phyloP scores from a whole-genome alignment of 345 rosid genomes.

The Arabidopsis arenosa region DNA sequence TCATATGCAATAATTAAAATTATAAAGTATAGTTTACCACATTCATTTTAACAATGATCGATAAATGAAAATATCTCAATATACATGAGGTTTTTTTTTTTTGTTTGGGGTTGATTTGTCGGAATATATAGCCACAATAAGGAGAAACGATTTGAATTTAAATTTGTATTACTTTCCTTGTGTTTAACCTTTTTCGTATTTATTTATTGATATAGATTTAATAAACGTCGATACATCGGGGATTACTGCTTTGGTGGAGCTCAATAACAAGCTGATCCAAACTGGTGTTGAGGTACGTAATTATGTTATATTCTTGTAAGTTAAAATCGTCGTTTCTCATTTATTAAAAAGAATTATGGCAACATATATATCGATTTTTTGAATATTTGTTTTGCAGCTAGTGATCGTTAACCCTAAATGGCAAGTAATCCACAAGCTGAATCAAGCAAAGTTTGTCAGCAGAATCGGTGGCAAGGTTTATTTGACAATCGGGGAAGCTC shows the following conservation, averaged over 20 bases:
- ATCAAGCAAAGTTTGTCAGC: slow-evolving; percentile 55
- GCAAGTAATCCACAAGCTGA: slow-evolving; percentile 87
- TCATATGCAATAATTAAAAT: background rate
- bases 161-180: background rate
- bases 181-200: background rate
- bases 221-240: slow-evolving; percentile 82
- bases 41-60: background rate
- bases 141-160: background rate
- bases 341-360: background rate
- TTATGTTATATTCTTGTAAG: background rate
- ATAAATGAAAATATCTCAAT: background rate
- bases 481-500: slow-evolving; percentile 73
- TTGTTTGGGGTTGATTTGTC: background rate
- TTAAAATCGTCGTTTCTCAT: background rate
- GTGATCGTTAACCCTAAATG: slow-evolving; percentile 80
- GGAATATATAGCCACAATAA: background rate
- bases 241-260: slow-evolving; percentile 71
- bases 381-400: slow-evolving; percentile 48
- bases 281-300: slow-evolving; percentile 62
- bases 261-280: slow-evolving; percentile 55
- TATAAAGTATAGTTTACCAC: slow-evolving; percentile 1
- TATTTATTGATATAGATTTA: slow-evolving; percentile 54
- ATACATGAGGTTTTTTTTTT: background rate
- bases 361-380: background rate
- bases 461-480: slow-evolving; percentile 70